A percentile compares a stretch with the other conserved stretches of the same genome.
phyloP scores from a whole-genome alignment of 2,329 filamentous ascomycete genomes.

The Curvularia eragrostidis region DNA sequence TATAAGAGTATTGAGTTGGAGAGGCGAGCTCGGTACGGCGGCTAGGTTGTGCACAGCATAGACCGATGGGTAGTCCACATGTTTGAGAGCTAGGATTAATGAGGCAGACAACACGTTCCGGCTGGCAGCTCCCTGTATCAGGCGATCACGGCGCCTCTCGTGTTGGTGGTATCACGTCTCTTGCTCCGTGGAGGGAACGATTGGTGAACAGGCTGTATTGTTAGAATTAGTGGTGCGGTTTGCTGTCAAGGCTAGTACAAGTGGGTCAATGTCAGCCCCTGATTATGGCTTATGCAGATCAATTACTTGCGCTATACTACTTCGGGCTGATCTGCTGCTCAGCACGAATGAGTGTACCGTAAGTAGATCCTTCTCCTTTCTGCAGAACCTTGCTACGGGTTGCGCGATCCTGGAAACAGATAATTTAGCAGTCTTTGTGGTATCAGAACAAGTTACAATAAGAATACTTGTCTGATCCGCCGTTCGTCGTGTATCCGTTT shows the following conservation, averaged over 20 bases:
- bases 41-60: slow-evolving; percentile 17
- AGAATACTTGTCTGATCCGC: too few species aligned
- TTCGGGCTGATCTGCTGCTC: slow-evolving; percentile 14
- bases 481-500: too few species aligned
- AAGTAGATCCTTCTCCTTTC: slow-evolving; percentile 16
- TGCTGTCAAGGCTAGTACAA: slow-evolving; percentile 9
- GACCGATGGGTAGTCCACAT: slow-evolving; percentile 19
- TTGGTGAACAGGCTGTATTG: slow-evolving; percentile 9
- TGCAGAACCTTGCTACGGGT: slow-evolving; percentile 9
- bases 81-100: slow-evolving; percentile 17
- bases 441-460: too few species aligned
- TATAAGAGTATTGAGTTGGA: slow-evolving; percentile 19
- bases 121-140: slow-evolving; percentile 9
- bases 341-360: slow-evolving; percentile 11
- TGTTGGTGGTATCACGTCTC: slow-evolving; percentile 12
- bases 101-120: slow-evolving; percentile 10
- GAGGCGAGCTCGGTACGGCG: slow-evolving; percentile 20
- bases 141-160: slow-evolving; percentile 9
- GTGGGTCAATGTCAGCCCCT: slow-evolving; percentile 12
- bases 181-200: slow-evolving; percentile 11
- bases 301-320: slow-evolving; percentile 10
- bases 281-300: slow-evolving; percentile 13
- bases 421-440: slow-evolving; percentile 8
- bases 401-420: slow-evolving; percentile 13
- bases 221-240: slow-evolving; percentile 9